Evolutionary conservation across 225 moss, liverwort and hornwort genomes (phyloP), one percentile per base, ranked within the genome.

Genomic region (Pseudisothecium myosuroides): DNA sequence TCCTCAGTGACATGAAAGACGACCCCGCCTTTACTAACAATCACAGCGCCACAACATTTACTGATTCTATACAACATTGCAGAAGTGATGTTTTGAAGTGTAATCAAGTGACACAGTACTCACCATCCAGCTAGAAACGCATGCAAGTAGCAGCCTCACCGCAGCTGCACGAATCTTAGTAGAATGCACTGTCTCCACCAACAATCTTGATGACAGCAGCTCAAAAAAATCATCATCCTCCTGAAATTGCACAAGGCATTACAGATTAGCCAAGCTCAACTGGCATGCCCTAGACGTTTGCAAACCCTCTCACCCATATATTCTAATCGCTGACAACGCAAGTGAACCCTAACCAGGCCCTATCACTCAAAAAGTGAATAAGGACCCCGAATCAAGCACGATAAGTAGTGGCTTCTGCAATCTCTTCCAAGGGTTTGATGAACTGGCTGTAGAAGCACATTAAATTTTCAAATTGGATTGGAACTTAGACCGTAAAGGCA

Each of bases 191-290:
- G 92, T 89, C 41, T 96, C 97, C 65, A 96, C 94, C 80, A 99
- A 88, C 83, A 96, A 92, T 87, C 94, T 97, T 50, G 93, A 90
- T 64, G 99, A 96, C 61, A 99, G 88, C 82, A 99, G 89, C 92
- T 97, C 99, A 94, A 96, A 97, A 90, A 99, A 99, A 90, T 99
- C 97, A 88, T 99, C 99, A 81, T 99, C 99, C 87, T 96, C 99
- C 97, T 99, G 94, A 88, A 65, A 81, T 86, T 79, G 61, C 79
- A 83, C 29, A 68, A 39, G 66, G 80, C 75, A 83, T 41, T 39
- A n/a, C 23, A 88, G n/a, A 75, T 86, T 50, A 90, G 87, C 80
- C 83, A 75, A 75, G 22, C n/a, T 86, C 83, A 81, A 85, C 85
- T 65, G 61, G 65, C 81, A 87, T 41, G 85, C 63, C 56, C 61